Evolutionary conservation across 176 grass and related monocot species (phyloP), one percentile per base, ranked within the genome.

Genomic region (Bothriochloa decipiens): DNA sequence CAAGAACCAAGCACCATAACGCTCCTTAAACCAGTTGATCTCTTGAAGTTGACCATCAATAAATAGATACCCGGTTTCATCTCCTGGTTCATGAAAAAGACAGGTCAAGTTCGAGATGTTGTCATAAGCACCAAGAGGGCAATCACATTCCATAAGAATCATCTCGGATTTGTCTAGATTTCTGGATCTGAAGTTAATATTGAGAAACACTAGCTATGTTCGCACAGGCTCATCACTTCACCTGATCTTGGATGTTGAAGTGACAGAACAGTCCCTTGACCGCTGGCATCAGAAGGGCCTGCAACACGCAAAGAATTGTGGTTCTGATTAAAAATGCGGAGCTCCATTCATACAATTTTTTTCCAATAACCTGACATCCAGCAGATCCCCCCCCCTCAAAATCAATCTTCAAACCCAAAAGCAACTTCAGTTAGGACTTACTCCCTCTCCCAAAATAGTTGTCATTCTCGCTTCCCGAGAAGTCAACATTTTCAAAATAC

Each of bases 21-120:
- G 80, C 72, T 94, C 91, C 86, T 99, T 99, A 72, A 96, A 99
- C 96, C 93, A 99, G 62, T 96, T 88, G 58, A 96, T 49, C n/a
- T 99, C 96, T 72, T 90, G 92, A 77, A 96, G 91, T 72, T 78
- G 58, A 10, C 83, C 83, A 28, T 90, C 88, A 20, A 80, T 86
- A 70, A 99, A 87, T 16, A 96, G 39, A 73, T 92, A 99, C 22
- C 71, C 79, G 43, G 84, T 81, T 86, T 74, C 83, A 78, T 92
- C 91, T 17, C 94, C 96, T 99, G 92, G 76, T 81, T 52, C 28
- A 80, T 62, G 36, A 84, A 8, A 8, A 49, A 68, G 26, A 57
- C 57, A 35, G 74, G 29, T 39, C 27, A 70, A 45, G 23, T 49
- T 53, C 40, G 4, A 71, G 12, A 2, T 70, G 32, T 39, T 74